Conservation (phyloP, 139 green algal species). For the Chlamydomonas applanata region DNA sequence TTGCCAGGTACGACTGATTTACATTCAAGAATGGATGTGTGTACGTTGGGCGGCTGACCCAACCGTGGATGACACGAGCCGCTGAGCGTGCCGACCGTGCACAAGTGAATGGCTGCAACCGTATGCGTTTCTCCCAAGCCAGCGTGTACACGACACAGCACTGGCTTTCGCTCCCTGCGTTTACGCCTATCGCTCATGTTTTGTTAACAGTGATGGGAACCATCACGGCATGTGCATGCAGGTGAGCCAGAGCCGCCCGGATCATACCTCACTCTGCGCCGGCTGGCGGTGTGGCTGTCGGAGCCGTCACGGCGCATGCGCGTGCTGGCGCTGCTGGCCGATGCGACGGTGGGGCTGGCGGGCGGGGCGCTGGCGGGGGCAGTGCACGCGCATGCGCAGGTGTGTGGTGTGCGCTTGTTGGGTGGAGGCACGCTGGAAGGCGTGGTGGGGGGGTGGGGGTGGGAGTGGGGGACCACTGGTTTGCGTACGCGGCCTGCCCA, state of each 20-base stretch:
- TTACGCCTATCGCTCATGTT: no score
- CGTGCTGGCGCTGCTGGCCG: constrained; percentile 72
- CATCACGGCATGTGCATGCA: no score
- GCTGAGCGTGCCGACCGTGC: no score
- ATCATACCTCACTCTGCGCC: constrained; percentile 75
- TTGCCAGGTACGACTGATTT: constrained; percentile 42
- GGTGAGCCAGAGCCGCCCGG: constrained; percentile 8
- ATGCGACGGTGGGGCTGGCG: constrained; percentile 36
- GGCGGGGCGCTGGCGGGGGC: constrained; percentile 70
- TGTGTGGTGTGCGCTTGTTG: constrained; percentile 3
- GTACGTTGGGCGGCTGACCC: no score
- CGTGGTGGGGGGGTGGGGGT: no score
- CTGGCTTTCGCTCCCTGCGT: no score
- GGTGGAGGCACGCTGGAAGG: neutral
- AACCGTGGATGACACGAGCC: no score
- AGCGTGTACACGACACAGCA: neutral
- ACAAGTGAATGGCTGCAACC: no score
- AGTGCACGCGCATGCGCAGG: constrained; percentile 64
- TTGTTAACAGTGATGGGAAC: no score
- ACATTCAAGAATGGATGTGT: no score
- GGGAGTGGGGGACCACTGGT: no score
- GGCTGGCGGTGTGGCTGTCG: constrained; percentile 81
- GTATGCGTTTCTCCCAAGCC: neutral
- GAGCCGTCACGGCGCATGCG: constrained; percentile 79
- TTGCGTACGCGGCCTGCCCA: no score